A percentile compares a stretch with the other conserved stretches of the same genome.
phyloP scores from a whole-genome alignment of 2,329 filamentous ascomycete genomes.

The Xylariaceae sp. region DNA sequence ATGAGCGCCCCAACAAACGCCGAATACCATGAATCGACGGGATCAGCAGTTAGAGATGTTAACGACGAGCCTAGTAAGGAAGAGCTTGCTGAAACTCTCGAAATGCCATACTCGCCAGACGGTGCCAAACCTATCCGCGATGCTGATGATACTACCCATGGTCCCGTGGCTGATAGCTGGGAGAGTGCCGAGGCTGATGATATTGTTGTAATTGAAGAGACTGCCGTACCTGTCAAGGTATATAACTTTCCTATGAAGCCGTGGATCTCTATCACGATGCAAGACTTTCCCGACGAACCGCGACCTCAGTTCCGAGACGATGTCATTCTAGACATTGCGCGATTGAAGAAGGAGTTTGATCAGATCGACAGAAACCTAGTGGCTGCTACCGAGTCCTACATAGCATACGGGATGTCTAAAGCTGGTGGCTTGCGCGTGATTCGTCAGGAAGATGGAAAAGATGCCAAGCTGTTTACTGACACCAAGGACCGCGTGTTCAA shows the following conservation, averaged over 20 bases:
- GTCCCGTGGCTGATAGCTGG: slow-evolving; percentile 76
- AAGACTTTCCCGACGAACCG: slow-evolving; percentile 46
- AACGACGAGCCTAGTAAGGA: slow-evolving; percentile 51
- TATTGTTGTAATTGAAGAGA: slow-evolving; percentile 60
- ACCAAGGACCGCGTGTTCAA: slow-evolving; percentile 94
- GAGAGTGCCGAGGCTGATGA: slow-evolving; percentile 77
- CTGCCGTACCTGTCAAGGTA: slow-evolving; percentile 64
- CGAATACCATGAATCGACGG: slow-evolving; percentile 48
- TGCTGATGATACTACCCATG: slow-evolving; percentile 52
- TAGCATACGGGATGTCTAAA: slow-evolving; percentile 90
- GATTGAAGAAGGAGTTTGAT: slow-evolving; percentile 95
- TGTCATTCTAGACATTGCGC: slow-evolving; percentile 83
- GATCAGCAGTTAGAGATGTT: slow-evolving; percentile 42
- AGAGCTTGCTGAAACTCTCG: slow-evolving; percentile 47
- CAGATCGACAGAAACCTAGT: slow-evolving; percentile 93
- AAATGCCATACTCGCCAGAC: slow-evolving; percentile 46
- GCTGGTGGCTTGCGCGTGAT: slow-evolving; percentile 90
- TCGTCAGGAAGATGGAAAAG: slow-evolving; percentile 84
- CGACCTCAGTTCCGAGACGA: slow-evolving; percentile 67
- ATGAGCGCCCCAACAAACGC: slow-evolving; percentile 47
- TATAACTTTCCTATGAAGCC: slow-evolving; percentile 97
- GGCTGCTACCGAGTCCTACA: slow-evolving; percentile 82
- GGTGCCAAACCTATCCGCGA: slow-evolving; percentile 45
- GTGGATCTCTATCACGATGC: slow-evolving; percentile 82
- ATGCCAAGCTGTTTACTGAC: slow-evolving; percentile 86